Conservation (phyloP, 116 monocot species). For the Iris pallida region DNA sequence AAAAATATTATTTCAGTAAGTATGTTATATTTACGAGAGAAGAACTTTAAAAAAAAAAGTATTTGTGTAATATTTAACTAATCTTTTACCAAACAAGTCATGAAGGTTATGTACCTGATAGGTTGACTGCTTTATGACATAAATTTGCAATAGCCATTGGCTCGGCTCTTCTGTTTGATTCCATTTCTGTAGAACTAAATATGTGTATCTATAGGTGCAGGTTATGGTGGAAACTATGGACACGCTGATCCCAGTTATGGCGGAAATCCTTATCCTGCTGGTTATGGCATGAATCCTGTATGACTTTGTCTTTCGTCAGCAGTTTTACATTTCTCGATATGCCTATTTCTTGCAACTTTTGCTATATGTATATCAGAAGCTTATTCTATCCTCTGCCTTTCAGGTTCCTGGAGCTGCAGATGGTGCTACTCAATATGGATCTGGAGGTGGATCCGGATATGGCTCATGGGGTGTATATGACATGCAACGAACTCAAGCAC, state of each 20-base stretch:
- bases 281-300: constrained; percentile 67
- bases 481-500: constrained; percentile 44
- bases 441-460: constrained; percentile 29
- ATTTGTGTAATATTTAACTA: no score
- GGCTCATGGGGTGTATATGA: constrained; percentile 59
- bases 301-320: constrained; percentile 1
- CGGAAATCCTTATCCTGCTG: constrained; percentile 54
- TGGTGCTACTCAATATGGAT: constrained; percentile 50
- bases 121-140: no score
- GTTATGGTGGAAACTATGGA: constrained; percentile 49
- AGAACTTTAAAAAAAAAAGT: no score
- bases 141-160: no score
- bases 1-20: no score
- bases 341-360: no score
- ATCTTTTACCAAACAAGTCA: no score
- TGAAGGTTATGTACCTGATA: no score
- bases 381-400: not conserved
- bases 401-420: constrained; percentile 42
- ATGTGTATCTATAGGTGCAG: constrained; percentile 22
- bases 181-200: no score
- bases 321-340: not conserved
- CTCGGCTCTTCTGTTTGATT: no score
- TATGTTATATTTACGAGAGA: no score
- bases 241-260: constrained; percentile 52
- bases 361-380: no score